Percentiles rank a stretch among this genome's conserved stretches.
Conservation (phyloP, 257 asterid genomes). For the Solanum pinnatisectum region DNA sequence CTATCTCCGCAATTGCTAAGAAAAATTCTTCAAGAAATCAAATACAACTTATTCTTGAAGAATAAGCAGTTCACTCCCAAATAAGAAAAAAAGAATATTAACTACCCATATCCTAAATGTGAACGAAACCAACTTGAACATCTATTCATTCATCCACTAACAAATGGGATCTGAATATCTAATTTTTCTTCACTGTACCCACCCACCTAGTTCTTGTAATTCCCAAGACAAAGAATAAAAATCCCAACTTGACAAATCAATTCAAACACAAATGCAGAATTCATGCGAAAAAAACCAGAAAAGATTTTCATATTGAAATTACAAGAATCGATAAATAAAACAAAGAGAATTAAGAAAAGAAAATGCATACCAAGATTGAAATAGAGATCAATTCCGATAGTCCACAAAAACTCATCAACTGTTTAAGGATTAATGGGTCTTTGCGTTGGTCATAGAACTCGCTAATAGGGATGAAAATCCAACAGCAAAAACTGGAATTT, state of each 20-base stretch:
- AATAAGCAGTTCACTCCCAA: not conserved
- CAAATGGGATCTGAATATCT: not conserved
- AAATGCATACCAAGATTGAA: slow-evolving; percentile 3
- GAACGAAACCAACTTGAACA: not conserved
- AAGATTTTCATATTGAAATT: not conserved
- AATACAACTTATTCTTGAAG: slow-evolving; percentile 9
- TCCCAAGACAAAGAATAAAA: slow-evolving; percentile 7
- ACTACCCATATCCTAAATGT: not conserved
- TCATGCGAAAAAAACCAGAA: not conserved
- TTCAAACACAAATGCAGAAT: not conserved
- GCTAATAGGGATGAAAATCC: not conserved
- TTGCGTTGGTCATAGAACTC: not conserved
- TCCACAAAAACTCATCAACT: not conserved
- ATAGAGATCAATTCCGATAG: not conserved
- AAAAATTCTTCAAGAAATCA: slow-evolving; percentile 7
- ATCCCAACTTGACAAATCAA: slow-evolving; percentile 30
- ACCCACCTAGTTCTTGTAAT: not conserved
- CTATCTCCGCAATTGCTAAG: not conserved
- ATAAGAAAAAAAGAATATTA: not conserved
- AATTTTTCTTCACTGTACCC: not conserved
- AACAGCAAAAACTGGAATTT: not conserved
- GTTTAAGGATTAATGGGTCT: not conserved
- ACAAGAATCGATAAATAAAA: not conserved
- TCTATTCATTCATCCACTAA: not conserved
- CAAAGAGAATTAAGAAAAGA: not conserved